These are phyloP conservation scores for Tulasnella calospora DNA, from an alignment of 768 basidiomycete genomes.

Conservation along the genomic window DNA sequence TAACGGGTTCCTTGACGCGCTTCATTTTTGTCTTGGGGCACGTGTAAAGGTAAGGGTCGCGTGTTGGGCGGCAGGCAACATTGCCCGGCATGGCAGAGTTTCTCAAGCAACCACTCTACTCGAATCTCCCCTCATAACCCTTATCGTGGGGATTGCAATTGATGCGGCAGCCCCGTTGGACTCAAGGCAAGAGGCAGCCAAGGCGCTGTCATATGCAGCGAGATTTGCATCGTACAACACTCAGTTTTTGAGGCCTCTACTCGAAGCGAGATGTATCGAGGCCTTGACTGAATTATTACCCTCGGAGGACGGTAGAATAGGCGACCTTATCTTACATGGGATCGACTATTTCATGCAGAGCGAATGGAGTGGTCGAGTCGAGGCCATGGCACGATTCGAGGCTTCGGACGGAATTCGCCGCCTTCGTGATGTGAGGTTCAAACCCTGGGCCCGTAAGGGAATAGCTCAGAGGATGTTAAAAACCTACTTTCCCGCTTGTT, in stretches of 20 bases:
- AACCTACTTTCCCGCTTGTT: neutral
- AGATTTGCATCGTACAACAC: neutral
- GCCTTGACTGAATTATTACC: neutral
- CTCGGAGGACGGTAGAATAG: neutral
- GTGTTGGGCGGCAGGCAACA: neutral
- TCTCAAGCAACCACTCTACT: neutral
- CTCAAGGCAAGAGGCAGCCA: neutral
- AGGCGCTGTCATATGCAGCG: neutral
- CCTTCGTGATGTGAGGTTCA: neutral
- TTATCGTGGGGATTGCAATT: neutral
- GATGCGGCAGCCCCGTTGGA: neutral
- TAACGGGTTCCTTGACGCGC: neutral
- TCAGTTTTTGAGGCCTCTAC: neutral
- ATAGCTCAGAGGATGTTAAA: neutral
- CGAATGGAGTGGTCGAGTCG: neutral
- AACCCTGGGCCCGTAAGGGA: neutral
- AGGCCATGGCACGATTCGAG: neutral
- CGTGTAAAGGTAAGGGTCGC: neutral
- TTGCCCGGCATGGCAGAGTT: neutral
- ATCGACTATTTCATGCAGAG: neutral
- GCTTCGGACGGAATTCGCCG: neutral
- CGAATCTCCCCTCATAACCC: neutral
- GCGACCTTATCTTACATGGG: neutral
- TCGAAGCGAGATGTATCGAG: neutral
- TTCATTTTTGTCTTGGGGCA: neutral